A percentile compares a stretch with the other conserved stretches of the same genome.
phyloP scores from a whole-genome alignment of 345 rosid genomes.

The Eucalyptus lansdowneana region DNA sequence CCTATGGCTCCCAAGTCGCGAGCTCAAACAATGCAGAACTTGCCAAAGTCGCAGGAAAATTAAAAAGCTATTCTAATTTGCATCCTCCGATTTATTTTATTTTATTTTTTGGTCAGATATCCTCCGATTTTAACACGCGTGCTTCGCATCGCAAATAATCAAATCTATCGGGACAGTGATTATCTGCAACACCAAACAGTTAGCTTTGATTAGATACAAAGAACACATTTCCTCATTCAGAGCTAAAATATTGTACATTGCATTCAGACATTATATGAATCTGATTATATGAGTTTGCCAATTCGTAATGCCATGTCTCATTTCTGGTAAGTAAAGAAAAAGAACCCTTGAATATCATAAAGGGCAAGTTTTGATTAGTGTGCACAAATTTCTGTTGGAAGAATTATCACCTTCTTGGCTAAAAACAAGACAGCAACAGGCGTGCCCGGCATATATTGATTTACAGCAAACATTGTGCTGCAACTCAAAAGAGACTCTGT shows the following conservation, averaged over 20 bases:
- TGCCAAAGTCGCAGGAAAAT: neutral
- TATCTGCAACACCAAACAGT: neutral
- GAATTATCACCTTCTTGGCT: conserved; percentile 59
- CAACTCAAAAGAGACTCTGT: conserved; percentile 90
- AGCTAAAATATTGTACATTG: too few relatives aligned
- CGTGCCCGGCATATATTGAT: conserved; percentile 90
- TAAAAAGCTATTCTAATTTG: too few relatives aligned
- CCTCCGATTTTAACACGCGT: neutral
- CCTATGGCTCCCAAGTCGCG: too few relatives aligned
- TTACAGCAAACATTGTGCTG: conserved; percentile 97
- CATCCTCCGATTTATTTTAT: neutral
- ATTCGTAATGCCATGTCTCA: neutral
- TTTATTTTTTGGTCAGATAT: too few relatives aligned
- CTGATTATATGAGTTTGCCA: neutral
- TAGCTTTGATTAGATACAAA: neutral
- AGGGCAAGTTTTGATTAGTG: neutral
- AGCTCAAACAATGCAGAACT: too few relatives aligned
- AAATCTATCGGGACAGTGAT: neutral
- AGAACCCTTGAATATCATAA: neutral
- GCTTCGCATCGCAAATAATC: too few relatives aligned
- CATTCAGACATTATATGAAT: neutral
- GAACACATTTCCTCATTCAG: neutral
- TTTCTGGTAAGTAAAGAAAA: neutral
- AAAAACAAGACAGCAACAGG: conserved; percentile 78
- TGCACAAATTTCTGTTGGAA: neutral